Base-by-base conservation (phyloP, 208 protist species). In the Sergeia podlipaevii region DNA sequence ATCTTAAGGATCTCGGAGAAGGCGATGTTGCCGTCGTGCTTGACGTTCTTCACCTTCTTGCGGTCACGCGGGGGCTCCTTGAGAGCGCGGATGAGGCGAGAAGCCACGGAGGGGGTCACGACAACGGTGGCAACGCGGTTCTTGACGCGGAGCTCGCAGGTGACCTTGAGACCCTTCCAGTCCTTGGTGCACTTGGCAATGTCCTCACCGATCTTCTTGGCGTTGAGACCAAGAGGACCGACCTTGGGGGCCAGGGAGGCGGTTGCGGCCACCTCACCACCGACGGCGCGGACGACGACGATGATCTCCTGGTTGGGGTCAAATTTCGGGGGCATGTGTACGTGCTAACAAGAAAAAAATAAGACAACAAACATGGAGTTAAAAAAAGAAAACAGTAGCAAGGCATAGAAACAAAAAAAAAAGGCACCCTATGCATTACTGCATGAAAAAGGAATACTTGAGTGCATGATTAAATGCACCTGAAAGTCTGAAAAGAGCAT, bases 21-120 rank as follows among this genome's bases (percentile, higher is more conserved):
- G 32, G 96, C 51, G 64, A 99, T 90, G 89, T 98, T 98, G 75
- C 98, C 98, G 63, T 85, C 76, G 91, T 99, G 98, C 77, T 98
- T 98, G 73, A 99, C 91, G 88, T 99, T 98, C 96, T 99, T 99
- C 38, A 97, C 97, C 93, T 99, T 99, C 95, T 99, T 99, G 84
- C 97, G 93, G 78, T 99, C 98, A 70, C 97, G 95, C 55, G 85
- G 77, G 43, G 98, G 97, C 91, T 99, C 98, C 84, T 99, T 99
- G 39, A 99, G 93, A 20, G 98, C 98, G 64, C 95, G 89, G 71
- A 99, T 98, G 64, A 99, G 62, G 21, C 99, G 89, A 27, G 98
- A 92, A 17, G 98, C 89, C 2, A 98, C 97, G 29, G 95, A 96
- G 20, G 98, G 98, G 37, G 99, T 93, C 50, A 99, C 96, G 45